These are phyloP conservation scores for Ustilago xerochloae DNA, from an alignment of 1,284 basidiomycete species.

Conservation along the genomic window DNA sequence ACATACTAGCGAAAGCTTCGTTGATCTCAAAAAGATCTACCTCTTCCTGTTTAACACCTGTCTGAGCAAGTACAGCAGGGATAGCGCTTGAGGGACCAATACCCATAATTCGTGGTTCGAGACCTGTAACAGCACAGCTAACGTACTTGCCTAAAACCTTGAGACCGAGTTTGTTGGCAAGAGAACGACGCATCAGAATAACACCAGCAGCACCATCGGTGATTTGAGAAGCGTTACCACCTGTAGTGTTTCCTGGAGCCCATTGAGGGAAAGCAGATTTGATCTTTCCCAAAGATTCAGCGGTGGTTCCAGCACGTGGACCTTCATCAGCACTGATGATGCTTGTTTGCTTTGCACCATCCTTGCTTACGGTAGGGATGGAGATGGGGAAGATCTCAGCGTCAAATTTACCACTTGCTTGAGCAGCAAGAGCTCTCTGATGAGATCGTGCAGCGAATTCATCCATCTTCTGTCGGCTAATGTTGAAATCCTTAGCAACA, in stretches of 20 bases:
- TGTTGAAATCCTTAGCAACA: slow-evolving; percentile 76
- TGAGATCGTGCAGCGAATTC: slow-evolving; percentile 83
- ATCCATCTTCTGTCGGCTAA: slow-evolving; percentile 86
- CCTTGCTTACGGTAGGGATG: slow-evolving; percentile 71
- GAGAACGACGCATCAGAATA: slow-evolving; percentile 84
- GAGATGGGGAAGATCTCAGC: slow-evolving; percentile 80
- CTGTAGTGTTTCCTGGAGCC: slow-evolving; percentile 81
- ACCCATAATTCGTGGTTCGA: slow-evolving; percentile 85
- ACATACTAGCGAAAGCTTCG: slow-evolving; percentile 71
- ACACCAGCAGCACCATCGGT: slow-evolving; percentile 89
- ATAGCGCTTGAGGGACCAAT: slow-evolving; percentile 69
- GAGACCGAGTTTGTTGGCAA: slow-evolving; percentile 82
- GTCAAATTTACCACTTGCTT: slow-evolving; percentile 76
- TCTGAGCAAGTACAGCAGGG: slow-evolving; percentile 72
- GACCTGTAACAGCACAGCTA: slow-evolving; percentile 78
- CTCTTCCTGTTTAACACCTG: slow-evolving; percentile 77
- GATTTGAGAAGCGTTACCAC: slow-evolving; percentile 84
- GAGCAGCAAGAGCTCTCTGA: slow-evolving; percentile 77
- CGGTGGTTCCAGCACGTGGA: slow-evolving; percentile 80
- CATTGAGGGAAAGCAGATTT: slow-evolving; percentile 87
- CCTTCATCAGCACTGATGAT: slow-evolving; percentile 82
- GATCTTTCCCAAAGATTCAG: slow-evolving; percentile 77
- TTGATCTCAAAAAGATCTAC: slow-evolving; percentile 90
- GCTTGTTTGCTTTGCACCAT: slow-evolving; percentile 73
- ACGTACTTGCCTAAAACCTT: slow-evolving; percentile 82